phyloP scores from a whole-genome alignment of 371 early-diverging fungal genomes.

The Mucor plumbeus region DNA sequence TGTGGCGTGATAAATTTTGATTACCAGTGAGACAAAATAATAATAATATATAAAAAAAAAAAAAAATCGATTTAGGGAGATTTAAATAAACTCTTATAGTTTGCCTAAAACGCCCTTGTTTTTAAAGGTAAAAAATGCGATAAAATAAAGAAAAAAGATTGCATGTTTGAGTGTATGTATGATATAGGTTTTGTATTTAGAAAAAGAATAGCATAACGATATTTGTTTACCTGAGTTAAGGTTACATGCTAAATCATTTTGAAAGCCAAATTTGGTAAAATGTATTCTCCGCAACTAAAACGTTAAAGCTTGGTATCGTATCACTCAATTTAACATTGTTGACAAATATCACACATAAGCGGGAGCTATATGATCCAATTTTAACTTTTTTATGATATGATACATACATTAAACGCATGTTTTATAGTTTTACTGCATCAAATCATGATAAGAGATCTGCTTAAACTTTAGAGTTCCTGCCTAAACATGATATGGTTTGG shows the following conservation, averaged over 20 bases:
- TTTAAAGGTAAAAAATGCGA: background rate
- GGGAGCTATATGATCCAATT: background rate
- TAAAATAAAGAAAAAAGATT: background rate
- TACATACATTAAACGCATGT: background rate
- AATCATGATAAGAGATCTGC: too few species aligned
- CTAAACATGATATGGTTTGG: too few species aligned
- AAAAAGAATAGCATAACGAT: background rate
- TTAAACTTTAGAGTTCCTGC: too few species aligned
- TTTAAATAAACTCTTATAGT: background rate
- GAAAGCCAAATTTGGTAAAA: background rate
- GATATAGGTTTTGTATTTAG: background rate
- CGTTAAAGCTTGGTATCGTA: background rate
- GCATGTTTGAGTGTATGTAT: background rate
- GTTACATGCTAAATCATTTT: background rate
- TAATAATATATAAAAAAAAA: too few species aligned
- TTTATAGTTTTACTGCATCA: background rate
- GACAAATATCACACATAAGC: background rate
- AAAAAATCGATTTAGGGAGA: background rate
- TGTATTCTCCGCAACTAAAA: background rate
- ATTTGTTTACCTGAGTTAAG: too few species aligned
- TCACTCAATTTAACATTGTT: background rate
- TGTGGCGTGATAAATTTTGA: constrained; percentile 31
- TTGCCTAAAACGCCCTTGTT: background rate
- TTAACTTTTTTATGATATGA: too few species aligned
- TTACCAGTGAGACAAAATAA: constrained; percentile 19